Evolutionary conservation across 2,329 filamentous ascomycete species (phyloP), one percentile per base, ranked within the genome.

Genomic region (Dothideomycetes sp.): DNA sequence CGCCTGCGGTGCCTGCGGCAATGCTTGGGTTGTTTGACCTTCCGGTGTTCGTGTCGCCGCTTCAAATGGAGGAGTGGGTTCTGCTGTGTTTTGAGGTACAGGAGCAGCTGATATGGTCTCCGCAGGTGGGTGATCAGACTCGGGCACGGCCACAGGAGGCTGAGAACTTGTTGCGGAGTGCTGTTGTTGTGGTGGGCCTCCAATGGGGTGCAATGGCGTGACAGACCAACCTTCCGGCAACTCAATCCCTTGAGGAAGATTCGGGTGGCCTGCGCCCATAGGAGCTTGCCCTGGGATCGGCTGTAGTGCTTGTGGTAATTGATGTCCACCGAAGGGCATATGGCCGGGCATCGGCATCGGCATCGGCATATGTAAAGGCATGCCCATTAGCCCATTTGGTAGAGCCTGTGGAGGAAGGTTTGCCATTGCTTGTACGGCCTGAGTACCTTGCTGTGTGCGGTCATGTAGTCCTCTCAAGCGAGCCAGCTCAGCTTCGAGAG

Each of bases 401-500:
- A 27, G 22, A 27, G 22, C 22, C 22, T 27, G 22, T 27, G 12
- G 12, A 27, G 22, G 22, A 27, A 27, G 22, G 7, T 12, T 27
- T 27, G 7, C 22, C 22, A 27, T n/a, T n/a, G n/a, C n/a, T n/a
- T n/a, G n/a, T 37, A 33, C 34, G 4, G 34, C 27, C 19, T 42
- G 42, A 14, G 42, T 38, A n/a, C 42, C 47, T 12, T 35, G 50
- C 17, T 52, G 49, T 12, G 37, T 40, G 9, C 48, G 49, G n/a
- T 52, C 36, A 9, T 52, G 46, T 15, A 50, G 40, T 11, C 50
- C 68, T 17, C 81, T 77, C 39, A 88, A 64, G 44, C 80, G 72
- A 24, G 73, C 66, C 36, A 91, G 58, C 55, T 91, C 84, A 15
- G 64, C 62, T 44, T 83, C 73, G 44, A 91, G 65, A 12, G 77